Conservation (phyloP, 257 asterid genomes). For the Anisodus tanguticus region DNA sequence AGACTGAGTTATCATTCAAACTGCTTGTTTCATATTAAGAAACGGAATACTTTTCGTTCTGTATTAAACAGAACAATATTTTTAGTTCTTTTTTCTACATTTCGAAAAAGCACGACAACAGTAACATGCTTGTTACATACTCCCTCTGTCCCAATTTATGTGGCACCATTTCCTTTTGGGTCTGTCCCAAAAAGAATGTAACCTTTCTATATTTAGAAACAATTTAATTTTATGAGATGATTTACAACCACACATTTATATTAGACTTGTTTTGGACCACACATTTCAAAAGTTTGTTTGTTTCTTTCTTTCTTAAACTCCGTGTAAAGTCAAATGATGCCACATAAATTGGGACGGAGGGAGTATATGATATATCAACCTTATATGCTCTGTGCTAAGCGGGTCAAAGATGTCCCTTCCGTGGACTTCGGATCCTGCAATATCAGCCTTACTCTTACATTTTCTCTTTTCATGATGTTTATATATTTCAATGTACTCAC, state of each 20-base stretch:
- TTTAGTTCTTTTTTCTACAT: neutral
- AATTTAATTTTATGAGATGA: no score
- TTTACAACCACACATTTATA: no score
- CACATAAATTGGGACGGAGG: no score
- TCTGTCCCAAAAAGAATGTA: no score
- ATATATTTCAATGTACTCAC: slow-evolving; percentile 7
- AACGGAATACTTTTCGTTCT: neutral
- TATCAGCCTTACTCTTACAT: slow-evolving; percentile 18
- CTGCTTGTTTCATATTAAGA: neutral
- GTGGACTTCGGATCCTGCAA: neutral
- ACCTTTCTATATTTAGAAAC: no score
- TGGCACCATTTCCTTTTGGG: no score
- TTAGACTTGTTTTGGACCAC: no score
- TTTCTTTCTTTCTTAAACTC: no score
- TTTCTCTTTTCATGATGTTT: slow-evolving; percentile 8
- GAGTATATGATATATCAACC: neutral
- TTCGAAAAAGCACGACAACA: neutral
- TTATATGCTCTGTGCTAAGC: neutral
- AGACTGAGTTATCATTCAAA: neutral
- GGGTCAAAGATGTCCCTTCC: neutral
- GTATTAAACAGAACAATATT: neutral
- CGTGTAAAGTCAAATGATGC: no score
- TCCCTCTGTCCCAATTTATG: no score
- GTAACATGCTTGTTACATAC: neutral
- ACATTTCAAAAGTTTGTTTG: no score